These are phyloP conservation scores for Odonthalia washingtoniensis DNA, from an alignment of 31 red algal genomes.

Conservation along the genomic window DNA sequence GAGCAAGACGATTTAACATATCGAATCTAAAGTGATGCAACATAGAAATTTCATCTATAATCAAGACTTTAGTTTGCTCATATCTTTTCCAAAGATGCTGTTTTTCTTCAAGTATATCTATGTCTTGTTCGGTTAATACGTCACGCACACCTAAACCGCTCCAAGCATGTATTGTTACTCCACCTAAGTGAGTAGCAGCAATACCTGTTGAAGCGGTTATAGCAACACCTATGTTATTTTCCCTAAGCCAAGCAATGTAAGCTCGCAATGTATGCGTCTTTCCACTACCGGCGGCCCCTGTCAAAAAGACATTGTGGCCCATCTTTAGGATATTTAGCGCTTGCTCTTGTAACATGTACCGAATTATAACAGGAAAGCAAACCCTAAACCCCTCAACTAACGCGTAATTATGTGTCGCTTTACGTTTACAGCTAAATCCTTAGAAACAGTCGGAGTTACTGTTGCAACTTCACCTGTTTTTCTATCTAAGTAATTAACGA, in stretches of 20 bases:
- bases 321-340: conserved; percentile 11
- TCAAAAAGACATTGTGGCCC: conserved; percentile 22
- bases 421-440: too few relatives aligned
- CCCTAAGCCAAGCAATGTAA: not conserved
- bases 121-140: not conserved
- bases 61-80: conserved; percentile 23
- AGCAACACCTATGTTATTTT: conserved; percentile 7
- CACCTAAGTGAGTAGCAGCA: conserved; percentile 4
- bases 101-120: conserved; percentile 1
- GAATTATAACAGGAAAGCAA: too few relatives aligned
- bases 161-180: conserved; percentile 7
- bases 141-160: conserved; percentile 13
- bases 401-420: too few relatives aligned
- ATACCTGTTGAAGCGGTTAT: conserved; percentile 23
- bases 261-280: not conserved
- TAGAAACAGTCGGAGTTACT: too few relatives aligned
- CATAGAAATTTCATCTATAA: conserved; percentile 66
- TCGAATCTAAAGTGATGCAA: conserved; percentile 21
- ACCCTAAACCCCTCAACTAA: too few relatives aligned
- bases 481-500: too few relatives aligned
- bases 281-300: conserved; percentile 17
- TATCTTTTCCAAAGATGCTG: conserved; percentile 15
- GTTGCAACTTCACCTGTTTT: too few relatives aligned
- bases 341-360: not conserved
- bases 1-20: conserved; percentile 19